phyloP scores from a whole-genome alignment of 352 stramenopile genomes.

The Pythium dissimile region DNA sequence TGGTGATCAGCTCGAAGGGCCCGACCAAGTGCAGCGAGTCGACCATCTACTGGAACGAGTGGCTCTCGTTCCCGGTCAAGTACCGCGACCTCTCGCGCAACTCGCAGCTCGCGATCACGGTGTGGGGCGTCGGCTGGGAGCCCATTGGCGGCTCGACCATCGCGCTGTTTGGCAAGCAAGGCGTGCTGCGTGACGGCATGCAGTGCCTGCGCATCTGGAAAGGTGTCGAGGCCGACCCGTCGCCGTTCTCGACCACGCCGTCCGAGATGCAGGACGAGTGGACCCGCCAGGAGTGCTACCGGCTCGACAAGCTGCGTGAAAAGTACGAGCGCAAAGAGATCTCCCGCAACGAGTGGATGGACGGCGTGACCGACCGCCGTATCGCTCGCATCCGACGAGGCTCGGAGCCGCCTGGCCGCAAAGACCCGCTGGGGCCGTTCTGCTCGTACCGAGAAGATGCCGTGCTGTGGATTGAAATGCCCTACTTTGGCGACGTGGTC shows the following conservation, averaged over 20 bases:
- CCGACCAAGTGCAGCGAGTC: constrained; percentile 86
- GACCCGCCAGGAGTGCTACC: constrained; percentile 69
- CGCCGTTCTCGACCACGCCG: constrained; percentile 53
- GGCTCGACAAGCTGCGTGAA: constrained; percentile 85
- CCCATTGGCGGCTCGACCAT: constrained; percentile 83
- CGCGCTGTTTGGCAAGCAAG: constrained; percentile 85
- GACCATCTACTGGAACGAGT: constrained; percentile 87
- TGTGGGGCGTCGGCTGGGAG: constrained; percentile 82
- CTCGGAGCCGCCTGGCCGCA: constrained; percentile 64
- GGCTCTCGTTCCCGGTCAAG: constrained; percentile 80
- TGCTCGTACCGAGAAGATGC: constrained; percentile 79
- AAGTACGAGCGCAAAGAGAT: constrained; percentile 89
- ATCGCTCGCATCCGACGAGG: constrained; percentile 82
- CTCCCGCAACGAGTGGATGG: constrained; percentile 88
- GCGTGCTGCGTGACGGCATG: constrained; percentile 79
- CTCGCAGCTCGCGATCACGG: constrained; percentile 76
- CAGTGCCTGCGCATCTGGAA: constrained; percentile 87
- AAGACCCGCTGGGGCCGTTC: constrained; percentile 71
- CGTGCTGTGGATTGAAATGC: constrained; percentile 87
- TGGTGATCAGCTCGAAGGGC: constrained; percentile 82
- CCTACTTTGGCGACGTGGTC: constrained; percentile 89
- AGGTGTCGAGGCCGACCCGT: constrained; percentile 63
- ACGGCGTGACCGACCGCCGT: constrained; percentile 83
- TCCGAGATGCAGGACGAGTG: constrained; percentile 77
- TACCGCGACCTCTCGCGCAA: constrained; percentile 87